Base-by-base conservation (phyloP, 805 yeast species). In the Candida nemodendra region DNA sequence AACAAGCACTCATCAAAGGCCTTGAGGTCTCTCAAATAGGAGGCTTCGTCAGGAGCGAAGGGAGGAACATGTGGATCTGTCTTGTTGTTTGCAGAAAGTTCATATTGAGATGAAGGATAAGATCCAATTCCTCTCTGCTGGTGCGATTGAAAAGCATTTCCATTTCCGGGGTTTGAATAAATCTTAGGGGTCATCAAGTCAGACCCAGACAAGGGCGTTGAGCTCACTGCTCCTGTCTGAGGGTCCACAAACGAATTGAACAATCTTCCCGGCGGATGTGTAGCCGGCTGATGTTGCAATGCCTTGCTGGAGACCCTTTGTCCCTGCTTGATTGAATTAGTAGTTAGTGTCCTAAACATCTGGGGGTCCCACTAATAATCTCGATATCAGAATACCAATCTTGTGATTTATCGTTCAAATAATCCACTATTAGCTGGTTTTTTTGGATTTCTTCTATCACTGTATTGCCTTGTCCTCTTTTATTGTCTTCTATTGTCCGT, bases 1-100 rank as follows among this genome's bases (percentile, higher is more conserved):
- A 56, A 43, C 17, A 62, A 59, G 56, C 72, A 71, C 43, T 76
- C 80, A 48, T 74, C 79, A 53, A 74, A 76, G 4, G 76, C 72
- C 22, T 59, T 48, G 12, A 72, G 61, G 40, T 73, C 72, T 38
- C 65, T 64, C 41, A 54, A 67, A 68, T 68, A 66, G 18, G 76
- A 75, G 2, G 73, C 59, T 18, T 64, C 69, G 17, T 64, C 53
- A 49, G 42, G 16, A 2, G 48, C 3, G 13, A 33, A n/a, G 4
- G 28, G 41, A 9, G 19, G 18, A 19, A 18, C 31, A 18, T 27
- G 38, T 25, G 36, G 49, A 19, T 35, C 39, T 26, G 13, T 30
- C 25, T 25, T 39, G 28, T 32, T 34, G 22, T 33, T n/a, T 8
- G n/a, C n/a, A 11, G 24, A 21, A 7, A 21, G 24, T 21, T 43